Conservation (phyloP, 2,329 filamentous ascomycete species). For the Cordyceps fumosorosea region DNA sequence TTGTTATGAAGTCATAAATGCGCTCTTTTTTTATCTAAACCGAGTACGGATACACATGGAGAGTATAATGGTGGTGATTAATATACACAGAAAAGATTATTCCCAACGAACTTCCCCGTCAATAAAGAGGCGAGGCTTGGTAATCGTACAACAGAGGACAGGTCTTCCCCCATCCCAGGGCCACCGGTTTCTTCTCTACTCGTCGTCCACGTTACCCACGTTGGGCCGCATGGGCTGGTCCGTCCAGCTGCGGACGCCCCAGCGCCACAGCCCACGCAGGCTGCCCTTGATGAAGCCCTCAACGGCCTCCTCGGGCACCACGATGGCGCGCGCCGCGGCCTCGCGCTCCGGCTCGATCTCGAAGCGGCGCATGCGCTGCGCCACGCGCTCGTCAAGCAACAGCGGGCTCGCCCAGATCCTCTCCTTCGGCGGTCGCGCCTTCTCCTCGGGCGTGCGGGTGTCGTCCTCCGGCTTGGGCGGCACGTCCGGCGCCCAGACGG, state of each 20-base stretch:
- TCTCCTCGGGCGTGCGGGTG: constrained; percentile 33
- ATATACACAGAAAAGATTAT: constrained; percentile 14
- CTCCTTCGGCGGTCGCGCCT: constrained; percentile 48
- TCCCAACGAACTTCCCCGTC: neutral
- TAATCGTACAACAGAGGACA: neutral
- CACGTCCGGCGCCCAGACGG: constrained; percentile 53
- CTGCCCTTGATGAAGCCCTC: constrained; percentile 62
- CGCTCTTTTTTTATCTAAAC: neutral
- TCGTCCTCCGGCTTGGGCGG: constrained; percentile 19
- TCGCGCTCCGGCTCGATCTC: constrained; percentile 64
- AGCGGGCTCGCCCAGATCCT: constrained; percentile 70
- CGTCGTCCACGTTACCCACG: constrained; percentile 31
- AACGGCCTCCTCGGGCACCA: constrained; percentile 60
- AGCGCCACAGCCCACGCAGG: constrained; percentile 46
- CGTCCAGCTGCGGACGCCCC: constrained; percentile 37
- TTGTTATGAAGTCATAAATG: neutral
- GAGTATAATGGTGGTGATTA: neutral
- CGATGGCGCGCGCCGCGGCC: constrained; percentile 54
- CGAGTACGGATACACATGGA: neutral
- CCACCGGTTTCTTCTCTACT: neutral
- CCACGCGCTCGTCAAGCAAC: constrained; percentile 69
- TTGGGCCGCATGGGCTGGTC: constrained; percentile 35
- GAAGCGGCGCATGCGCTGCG: constrained; percentile 73
- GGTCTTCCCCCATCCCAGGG: neutral
- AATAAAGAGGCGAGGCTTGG: neutral